Evolutionary conservation across 1,284 basidiomycete species (phyloP).

Genomic region (Gymnopus androsaceus): DNA sequence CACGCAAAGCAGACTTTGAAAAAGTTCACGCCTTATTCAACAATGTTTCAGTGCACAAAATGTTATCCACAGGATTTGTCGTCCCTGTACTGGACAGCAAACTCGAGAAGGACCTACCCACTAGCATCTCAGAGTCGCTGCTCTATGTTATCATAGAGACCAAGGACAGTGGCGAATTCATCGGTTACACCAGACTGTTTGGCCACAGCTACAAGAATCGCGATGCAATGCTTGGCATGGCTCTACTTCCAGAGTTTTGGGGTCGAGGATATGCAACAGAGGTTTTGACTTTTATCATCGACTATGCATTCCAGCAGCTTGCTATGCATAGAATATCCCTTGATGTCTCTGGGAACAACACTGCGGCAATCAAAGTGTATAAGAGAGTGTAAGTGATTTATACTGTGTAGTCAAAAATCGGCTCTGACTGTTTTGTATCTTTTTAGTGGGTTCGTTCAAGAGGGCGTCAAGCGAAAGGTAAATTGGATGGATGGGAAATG

Average conservation of each 20-base stretch:
- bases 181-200: background rate
- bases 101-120: conserved; percentile 26
- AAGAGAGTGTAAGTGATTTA: conserved; percentile 32
- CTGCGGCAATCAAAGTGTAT: conserved; percentile 33
- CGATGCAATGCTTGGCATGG: conserved; percentile 34
- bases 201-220: conserved; percentile 20
- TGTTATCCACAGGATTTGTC: conserved; percentile 29
- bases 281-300: conserved; percentile 31
- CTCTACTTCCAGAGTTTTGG: conserved; percentile 33
- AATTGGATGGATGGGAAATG: conserved; percentile 13
- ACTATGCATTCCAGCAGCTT: conserved; percentile 34
- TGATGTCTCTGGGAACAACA: conserved; percentile 31
- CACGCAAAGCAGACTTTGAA: background rate
- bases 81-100: conserved; percentile 25
- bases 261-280: conserved; percentile 37
- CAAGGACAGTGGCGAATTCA: conserved; percentile 18
- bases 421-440: background rate
- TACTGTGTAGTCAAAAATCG: conserved; percentile 11
- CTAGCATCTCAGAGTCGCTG: conserved; percentile 6
- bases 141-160: conserved; percentile 36
- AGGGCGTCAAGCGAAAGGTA: conserved; percentile 9
- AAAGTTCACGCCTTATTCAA: conserved; percentile 26
- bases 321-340: conserved; percentile 36
- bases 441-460: conserved; percentile 10
- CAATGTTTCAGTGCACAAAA: conserved; percentile 33